These are phyloP conservation scores for Colletotrichum ledebouriae DNA, from an alignment of 2,329 filamentous ascomycete genomes.

Conservation along the genomic window DNA sequence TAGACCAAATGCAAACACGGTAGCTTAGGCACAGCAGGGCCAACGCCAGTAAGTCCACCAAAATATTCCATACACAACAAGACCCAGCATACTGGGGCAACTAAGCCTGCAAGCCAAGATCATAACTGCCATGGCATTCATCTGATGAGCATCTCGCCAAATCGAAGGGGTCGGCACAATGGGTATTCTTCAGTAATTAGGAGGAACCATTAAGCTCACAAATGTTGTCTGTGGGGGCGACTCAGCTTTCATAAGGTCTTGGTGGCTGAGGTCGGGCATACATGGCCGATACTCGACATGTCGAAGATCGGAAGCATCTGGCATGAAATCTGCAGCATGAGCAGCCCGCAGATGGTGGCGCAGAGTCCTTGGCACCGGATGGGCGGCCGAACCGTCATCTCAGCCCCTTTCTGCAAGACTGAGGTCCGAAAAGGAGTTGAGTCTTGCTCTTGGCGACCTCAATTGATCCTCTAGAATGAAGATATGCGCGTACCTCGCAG, in stretches of 20 bases:
- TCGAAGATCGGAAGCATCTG: no score
- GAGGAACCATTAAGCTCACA: background rate
- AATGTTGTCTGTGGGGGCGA: no score
- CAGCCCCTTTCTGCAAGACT: slow-evolving; percentile 1
- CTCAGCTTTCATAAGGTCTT: no score
- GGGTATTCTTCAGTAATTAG: background rate
- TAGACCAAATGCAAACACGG: no score
- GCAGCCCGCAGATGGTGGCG: slow-evolving; percentile 5
- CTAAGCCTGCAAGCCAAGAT: no score
- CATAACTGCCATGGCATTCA: no score
- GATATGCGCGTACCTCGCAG: slow-evolving; percentile 4
- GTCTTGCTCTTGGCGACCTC: background rate
- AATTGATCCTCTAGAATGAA: background rate
- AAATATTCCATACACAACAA: no score
- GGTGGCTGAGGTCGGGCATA: no score
- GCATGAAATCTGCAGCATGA: background rate
- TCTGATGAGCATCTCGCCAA: background rate
- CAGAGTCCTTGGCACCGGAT: background rate
- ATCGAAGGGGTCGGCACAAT: background rate
- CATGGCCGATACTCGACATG: no score
- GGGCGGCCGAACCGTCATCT: background rate
- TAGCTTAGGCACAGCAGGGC: no score
- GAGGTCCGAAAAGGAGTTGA: background rate
- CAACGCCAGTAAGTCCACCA: no score
- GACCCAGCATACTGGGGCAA: no score